Percentiles rank a stretch among this genome's conserved stretches.
Conservation (phyloP, 2,329 filamentous ascomycete genomes). For the Pleomassaria siparia region DNA sequence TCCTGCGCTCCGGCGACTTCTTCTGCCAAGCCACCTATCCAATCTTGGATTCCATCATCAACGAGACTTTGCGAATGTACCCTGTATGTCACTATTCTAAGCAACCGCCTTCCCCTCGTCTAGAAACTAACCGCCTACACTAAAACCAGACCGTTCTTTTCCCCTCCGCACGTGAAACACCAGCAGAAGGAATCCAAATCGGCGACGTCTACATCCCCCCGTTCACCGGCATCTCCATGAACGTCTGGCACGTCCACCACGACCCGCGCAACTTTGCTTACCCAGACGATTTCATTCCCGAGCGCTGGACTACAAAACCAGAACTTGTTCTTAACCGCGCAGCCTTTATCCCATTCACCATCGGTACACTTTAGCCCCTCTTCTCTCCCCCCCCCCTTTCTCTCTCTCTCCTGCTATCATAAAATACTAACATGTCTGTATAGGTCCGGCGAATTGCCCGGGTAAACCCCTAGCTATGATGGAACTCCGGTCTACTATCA, state of each 20-base stretch:
- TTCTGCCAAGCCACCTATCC: slow-evolving; percentile 27
- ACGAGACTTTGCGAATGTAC: slow-evolving; percentile 43
- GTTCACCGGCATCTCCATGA: slow-evolving; percentile 12
- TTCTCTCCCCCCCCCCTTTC: too few relatives aligned
- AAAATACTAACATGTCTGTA: background rate
- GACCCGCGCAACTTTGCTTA: slow-evolving; percentile 17
- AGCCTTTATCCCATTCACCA: background rate
- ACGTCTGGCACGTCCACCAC: slow-evolving; percentile 22
- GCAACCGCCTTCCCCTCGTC: slow-evolving; percentile 36
- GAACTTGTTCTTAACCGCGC: slow-evolving; percentile 17
- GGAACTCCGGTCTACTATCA: background rate
- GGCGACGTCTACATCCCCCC: slow-evolving; percentile 17
- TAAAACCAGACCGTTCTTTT: too few relatives aligned
- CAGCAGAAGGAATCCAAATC: slow-evolving; percentile 34
- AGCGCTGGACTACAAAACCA: slow-evolving; percentile 15
- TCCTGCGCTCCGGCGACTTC: slow-evolving; percentile 37
- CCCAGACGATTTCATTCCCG: slow-evolving; percentile 15
- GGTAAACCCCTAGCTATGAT: background rate
- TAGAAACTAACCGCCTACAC: too few relatives aligned
- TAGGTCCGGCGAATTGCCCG: background rate
- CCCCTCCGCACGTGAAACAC: too few relatives aligned
- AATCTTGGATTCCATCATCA: slow-evolving; percentile 36
- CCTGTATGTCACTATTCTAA: slow-evolving; percentile 39
- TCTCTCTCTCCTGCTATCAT: too few relatives aligned
- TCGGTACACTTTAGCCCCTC: background rate